Evolutionary conservation across 1,284 basidiomycete species (phyloP).

Genomic region (Trichosporon sp.): DNA sequence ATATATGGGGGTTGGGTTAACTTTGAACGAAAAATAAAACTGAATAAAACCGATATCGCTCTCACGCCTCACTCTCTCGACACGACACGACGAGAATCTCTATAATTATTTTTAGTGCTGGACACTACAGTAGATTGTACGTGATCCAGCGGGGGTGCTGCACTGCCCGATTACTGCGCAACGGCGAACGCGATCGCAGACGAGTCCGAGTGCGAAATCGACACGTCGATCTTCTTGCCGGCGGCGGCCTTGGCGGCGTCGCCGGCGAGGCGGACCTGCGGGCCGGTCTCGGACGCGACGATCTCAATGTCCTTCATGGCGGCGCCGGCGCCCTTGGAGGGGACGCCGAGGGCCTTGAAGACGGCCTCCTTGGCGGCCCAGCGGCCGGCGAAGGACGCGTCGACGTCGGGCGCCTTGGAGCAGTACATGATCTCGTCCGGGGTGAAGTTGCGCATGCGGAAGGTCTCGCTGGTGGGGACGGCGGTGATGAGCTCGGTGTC

Average conservation of each 20-base stretch:
- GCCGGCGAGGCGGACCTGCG: constrained; percentile 73
- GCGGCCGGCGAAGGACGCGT: constrained; percentile 88
- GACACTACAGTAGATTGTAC: background rate
- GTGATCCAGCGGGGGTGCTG: background rate
- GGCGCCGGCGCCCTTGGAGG: constrained; percentile 86
- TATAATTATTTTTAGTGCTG: constrained; percentile 3
- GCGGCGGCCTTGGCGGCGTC: constrained; percentile 71
- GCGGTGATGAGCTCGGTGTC: constrained; percentile 79
- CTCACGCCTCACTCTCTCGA: background rate
- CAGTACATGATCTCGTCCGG: constrained; percentile 83
- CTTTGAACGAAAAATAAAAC: constrained; percentile 1
- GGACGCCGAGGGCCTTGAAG: constrained; percentile 92
- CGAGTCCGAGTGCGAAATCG: constrained; percentile 68
- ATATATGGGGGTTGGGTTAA: background rate
- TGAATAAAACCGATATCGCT: background rate
- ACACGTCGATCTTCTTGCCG: constrained; percentile 71
- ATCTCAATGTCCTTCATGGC: constrained; percentile 97
- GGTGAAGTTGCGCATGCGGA: constrained; percentile 90
- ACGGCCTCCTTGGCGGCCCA: constrained; percentile 98
- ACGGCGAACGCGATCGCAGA: constrained; percentile 50
- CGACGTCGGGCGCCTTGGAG: constrained; percentile 73
- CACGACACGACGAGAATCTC: background rate
- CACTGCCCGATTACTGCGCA: constrained; percentile 35
- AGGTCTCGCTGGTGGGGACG: constrained; percentile 86
- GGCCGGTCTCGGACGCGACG: constrained; percentile 59